Base-by-base conservation (phyloP, 305 asterid genomes). In the Fraxinus paxiana region DNA sequence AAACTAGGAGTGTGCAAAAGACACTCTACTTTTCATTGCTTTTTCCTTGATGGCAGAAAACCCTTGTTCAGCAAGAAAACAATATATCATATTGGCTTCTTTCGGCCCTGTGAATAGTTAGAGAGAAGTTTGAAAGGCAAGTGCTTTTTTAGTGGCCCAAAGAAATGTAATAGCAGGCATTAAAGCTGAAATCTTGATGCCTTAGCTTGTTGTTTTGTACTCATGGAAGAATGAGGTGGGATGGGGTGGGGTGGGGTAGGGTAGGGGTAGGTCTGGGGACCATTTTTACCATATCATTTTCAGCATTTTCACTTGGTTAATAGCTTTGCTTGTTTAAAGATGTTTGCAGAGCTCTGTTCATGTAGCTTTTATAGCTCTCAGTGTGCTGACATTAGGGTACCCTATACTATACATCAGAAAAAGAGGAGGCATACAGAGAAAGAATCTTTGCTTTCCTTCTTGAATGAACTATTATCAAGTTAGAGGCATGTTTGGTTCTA, bases 141-240 rank as follows among this genome's bases (percentile, higher is more conserved):
- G 80, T 84, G 87, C 90, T 83, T 87, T 87, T 90, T 89, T 88
- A 88, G 92, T 87, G 88, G 63, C 91, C 89, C 94, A 89, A 89
- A 90, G 90, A 88, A 82, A 83, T 87, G 90, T 59, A 81, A 80
- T 82, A 82, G 92, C 82, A 82, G 35, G 54, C 85, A 83, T 80
- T 86, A 87, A 91, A 88, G 93, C 85, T 90, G 92, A 81, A 83
- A 80, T 78, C 46, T 80, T 85, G 83, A 80, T 87, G 86, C 88
- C 84, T 85, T 87, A 82, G 74, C 75, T 87, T 85, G 83, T 87
- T 88, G 89, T 86, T 82, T 84, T 77, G 83, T 84, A 86, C 87
- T 86, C 84, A 88, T 87, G 83, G 86, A 77, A 79, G 83, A 79
- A 26, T 6, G 22, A 2, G 24, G n/a, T 65, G 31, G 65, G 82